Percentiles rank a stretch among this genome's conserved stretches.
Conservation (phyloP, 257 asterid genomes). For the Paulownia fortunei region DNA sequence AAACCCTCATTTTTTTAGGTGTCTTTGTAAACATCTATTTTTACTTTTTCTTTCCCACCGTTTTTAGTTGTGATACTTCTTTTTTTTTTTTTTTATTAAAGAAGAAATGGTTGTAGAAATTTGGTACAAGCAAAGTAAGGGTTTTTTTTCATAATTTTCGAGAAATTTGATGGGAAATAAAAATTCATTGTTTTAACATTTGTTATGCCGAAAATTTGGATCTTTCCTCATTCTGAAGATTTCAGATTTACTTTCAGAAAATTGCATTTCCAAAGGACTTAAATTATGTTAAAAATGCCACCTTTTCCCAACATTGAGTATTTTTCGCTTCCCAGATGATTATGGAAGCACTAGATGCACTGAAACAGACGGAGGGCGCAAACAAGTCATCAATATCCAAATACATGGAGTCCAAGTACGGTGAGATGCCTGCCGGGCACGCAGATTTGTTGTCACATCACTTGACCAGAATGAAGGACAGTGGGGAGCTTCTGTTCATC, state of each 20-base stretch:
- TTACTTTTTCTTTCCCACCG: background rate
- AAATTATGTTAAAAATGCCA: background rate
- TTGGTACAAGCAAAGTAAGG: background rate
- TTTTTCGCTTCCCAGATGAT: conserved; percentile 61
- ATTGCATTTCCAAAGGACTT: background rate
- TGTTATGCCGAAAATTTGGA: background rate
- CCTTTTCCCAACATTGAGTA: background rate
- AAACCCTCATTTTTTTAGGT: conserved; percentile 35
- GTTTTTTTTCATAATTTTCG: background rate
- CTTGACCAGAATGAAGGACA: conserved; percentile 62
- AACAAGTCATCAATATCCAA: conserved; percentile 75
- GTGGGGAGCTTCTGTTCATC: conserved; percentile 64
- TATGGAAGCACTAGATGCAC: conserved; percentile 70
- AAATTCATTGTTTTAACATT: background rate
- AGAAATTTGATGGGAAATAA: background rate
- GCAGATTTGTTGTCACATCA: conserved; percentile 59
- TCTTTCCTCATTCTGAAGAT: background rate
- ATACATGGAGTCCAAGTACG: conserved; percentile 71
- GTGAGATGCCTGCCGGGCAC: conserved; percentile 70
- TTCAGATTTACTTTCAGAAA: conserved; percentile 10
- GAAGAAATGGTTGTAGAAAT: conserved; percentile 5
- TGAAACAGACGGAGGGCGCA: conserved; percentile 67
- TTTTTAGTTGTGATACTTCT: too few relatives aligned
- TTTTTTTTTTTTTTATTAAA: background rate
- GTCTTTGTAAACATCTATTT: background rate